A percentile compares a stretch with the other conserved stretches of the same genome.
Conservation (phyloP, 345 rosid species). For the Pelargonium nanum region DNA sequence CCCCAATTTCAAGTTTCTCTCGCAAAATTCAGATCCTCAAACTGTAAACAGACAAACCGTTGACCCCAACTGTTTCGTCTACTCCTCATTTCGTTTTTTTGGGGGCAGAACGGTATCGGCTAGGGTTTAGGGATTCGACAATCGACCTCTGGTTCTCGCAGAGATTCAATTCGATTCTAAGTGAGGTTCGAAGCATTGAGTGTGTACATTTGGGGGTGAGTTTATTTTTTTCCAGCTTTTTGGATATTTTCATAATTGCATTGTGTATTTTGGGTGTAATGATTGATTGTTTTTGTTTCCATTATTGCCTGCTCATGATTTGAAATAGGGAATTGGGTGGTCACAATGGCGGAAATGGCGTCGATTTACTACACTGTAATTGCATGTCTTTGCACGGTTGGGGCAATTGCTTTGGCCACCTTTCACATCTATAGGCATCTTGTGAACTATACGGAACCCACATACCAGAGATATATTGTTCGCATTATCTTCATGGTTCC, state of each 20-base stretch:
- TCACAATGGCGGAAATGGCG: slow-evolving; percentile 46
- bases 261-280: no score
- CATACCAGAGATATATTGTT: slow-evolving; percentile 96
- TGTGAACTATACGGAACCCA: slow-evolving; percentile 87
- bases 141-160: neutral
- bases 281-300: no score
- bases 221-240: neutral
- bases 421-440: slow-evolving; percentile 82
- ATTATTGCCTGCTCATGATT: no score
- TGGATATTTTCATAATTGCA: neutral
- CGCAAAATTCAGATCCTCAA: neutral
- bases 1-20: neutral
- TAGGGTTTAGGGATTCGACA: neutral
- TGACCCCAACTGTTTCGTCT: neutral
- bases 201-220: neutral
- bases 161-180: neutral
- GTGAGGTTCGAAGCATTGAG: neutral
- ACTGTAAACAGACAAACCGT: neutral
- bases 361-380: slow-evolving; percentile 44
- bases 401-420: slow-evolving; percentile 65
- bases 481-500: slow-evolving; percentile 98
- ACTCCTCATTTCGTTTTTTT: neutral
- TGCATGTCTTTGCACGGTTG: slow-evolving; percentile 60
- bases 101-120: no score
- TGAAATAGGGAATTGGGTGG: slow-evolving; percentile 1